Percentiles rank a stretch among this genome's conserved stretches.
These are phyloP conservation scores for Lepiota brunneoincarnata DNA, from an alignment of 768 basidiomycete species.

Conservation along the genomic window DNA sequence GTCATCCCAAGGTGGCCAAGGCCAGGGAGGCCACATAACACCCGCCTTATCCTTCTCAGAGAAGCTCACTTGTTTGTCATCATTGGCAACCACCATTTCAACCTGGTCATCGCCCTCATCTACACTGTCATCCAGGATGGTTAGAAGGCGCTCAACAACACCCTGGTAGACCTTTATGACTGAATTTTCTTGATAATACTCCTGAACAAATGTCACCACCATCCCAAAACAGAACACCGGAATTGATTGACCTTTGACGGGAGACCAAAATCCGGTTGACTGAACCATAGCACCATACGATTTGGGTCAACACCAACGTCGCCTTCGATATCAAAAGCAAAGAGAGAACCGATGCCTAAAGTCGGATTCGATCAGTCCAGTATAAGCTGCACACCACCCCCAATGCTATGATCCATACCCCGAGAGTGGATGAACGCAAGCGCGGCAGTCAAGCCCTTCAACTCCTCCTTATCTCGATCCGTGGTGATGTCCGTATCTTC, in stretches of 20 bases:
- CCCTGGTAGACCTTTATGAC: conserved; percentile 68
- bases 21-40: conserved; percentile 75
- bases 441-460: conserved; percentile 72
- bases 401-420: conserved; percentile 42
- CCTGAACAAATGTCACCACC: conserved; percentile 38
- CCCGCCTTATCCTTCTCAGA: conserved; percentile 18
- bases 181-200: conserved; percentile 82
- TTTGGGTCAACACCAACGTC: conserved; percentile 87
- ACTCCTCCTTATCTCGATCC: conserved; percentile 25
- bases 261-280: conserved; percentile 76
- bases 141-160: conserved; percentile 67
- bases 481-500: conserved; percentile 38
- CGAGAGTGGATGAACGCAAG: conserved; percentile 85
- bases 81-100: conserved; percentile 18
- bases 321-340: conserved; percentile 84
- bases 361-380: neutral
- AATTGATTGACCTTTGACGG: conserved; percentile 70
- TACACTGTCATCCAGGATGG: conserved; percentile 50
- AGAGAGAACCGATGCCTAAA: conserved; percentile 73
- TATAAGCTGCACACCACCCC: neutral
- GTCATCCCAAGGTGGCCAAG: conserved; percentile 83
- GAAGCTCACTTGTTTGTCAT: conserved; percentile 11
- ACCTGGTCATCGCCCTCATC: conserved; percentile 51
- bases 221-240: conserved; percentile 7
- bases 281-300: conserved; percentile 82